phyloP scores from a whole-genome alignment of 208 protist genomes.

The Acanthamoeba divionensis region DNA sequence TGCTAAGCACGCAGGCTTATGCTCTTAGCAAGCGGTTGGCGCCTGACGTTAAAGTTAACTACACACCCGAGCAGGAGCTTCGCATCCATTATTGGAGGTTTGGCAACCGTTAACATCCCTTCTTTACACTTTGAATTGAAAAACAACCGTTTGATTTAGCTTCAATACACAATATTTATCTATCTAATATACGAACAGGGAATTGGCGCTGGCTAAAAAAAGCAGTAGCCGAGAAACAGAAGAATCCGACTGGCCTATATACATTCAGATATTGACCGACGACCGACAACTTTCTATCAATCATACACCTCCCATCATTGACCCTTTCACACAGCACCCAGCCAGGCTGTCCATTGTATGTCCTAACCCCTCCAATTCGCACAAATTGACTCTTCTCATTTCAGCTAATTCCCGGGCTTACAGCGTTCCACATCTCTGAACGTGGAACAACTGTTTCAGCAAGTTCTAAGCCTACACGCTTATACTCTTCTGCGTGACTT shows the following conservation, averaged over 20 bases:
- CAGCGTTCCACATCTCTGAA: slow-evolving; percentile 31
- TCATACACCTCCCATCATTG: background rate
- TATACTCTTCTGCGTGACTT: background rate
- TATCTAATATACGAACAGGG: too few relatives aligned
- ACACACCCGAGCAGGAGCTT: slow-evolving; percentile 34
- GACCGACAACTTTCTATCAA: background rate
- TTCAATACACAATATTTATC: background rate
- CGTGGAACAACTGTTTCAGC: slow-evolving; percentile 35
- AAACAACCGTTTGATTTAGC: background rate
- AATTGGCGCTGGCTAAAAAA: background rate
- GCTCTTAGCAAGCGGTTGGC: slow-evolving; percentile 40
- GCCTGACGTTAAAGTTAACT: slow-evolving; percentile 26
- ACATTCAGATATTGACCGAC: slow-evolving; percentile 23
- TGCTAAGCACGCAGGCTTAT: slow-evolving; percentile 14
- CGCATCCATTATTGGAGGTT: slow-evolving; percentile 43
- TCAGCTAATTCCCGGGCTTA: background rate
- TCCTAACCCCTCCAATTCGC: background rate
- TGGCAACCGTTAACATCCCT: background rate
- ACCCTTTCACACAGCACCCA: background rate
- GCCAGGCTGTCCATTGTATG: background rate
- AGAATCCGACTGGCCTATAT: slow-evolving; percentile 15
- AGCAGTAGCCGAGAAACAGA: background rate
- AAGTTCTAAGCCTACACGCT: background rate
- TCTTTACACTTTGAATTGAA: background rate
- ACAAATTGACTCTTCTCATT: too few relatives aligned